A percentile compares a stretch with the other conserved stretches of the same genome.
Evolutionary conservation across 2,329 filamentous ascomycete species (phyloP).

Genomic region (Arthroderma uncinatum): DNA sequence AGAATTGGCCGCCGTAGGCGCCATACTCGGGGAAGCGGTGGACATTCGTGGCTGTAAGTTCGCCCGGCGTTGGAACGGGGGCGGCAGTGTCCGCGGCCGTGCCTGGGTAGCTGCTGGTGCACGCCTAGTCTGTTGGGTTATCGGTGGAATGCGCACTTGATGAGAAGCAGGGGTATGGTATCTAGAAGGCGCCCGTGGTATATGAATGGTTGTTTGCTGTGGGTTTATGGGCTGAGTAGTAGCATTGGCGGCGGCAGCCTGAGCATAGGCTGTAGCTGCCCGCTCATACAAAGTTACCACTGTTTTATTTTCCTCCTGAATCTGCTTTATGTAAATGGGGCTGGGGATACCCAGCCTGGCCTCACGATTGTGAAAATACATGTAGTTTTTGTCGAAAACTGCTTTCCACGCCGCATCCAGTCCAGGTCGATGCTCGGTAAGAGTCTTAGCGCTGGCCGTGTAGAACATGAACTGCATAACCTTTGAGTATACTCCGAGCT

Average conservation of each 20-base stretch:
- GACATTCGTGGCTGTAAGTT: background rate
- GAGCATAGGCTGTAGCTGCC: background rate
- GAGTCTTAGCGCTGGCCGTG: conserved; percentile 22
- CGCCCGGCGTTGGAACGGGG: background rate
- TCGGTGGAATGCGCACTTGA: background rate
- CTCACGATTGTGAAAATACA: background rate
- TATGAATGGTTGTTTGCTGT: background rate
- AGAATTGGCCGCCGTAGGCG: background rate
- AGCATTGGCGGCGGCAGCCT: background rate
- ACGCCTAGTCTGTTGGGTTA: background rate
- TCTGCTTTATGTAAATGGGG: background rate
- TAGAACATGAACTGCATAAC: conserved; percentile 47
- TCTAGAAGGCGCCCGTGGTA: background rate
- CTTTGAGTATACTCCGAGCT: conserved; percentile 40
- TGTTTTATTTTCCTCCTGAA: background rate
- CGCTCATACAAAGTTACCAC: background rate
- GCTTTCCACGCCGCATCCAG: conserved; percentile 4
- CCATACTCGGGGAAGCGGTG: background rate
- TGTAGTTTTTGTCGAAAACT: background rate
- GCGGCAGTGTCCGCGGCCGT: background rate
- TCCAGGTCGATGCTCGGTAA: conserved; percentile 14
- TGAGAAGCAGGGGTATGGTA: background rate
- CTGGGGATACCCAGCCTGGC: background rate
- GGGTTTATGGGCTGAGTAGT: background rate
- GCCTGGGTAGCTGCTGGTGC: background rate